Percentiles rank a stretch among this genome's conserved stretches.
Evolutionary conservation across 2,329 filamentous ascomycete species (phyloP).

Genomic region (Aspergillus neoniger): DNA sequence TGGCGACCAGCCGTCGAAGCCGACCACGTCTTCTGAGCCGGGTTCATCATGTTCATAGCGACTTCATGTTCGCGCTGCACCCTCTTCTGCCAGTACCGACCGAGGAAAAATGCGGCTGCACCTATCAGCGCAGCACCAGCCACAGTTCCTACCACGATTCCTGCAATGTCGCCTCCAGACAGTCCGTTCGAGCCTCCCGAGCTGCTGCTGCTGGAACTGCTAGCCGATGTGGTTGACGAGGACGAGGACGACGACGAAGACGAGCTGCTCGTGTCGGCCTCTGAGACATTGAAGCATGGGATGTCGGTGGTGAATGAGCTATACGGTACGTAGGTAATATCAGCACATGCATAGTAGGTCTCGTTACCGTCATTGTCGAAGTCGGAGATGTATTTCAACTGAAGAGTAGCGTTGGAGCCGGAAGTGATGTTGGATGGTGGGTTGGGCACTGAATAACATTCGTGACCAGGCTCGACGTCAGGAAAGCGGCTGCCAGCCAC

Average conservation of each 20-base stretch:
- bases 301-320: slow-evolving; percentile 44
- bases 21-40: slow-evolving; percentile 4
- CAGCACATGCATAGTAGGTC: slow-evolving; percentile 52
- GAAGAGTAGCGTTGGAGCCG: slow-evolving; percentile 50
- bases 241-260: slow-evolving; percentile 18
- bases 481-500: slow-evolving; percentile 37
- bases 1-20: background rate
- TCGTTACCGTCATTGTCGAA: slow-evolving; percentile 45
- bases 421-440: slow-evolving; percentile 34
- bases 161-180: slow-evolving; percentile 46
- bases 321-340: slow-evolving; percentile 47
- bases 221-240: slow-evolving; percentile 18
- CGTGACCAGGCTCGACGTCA: slow-evolving; percentile 46
- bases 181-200: slow-evolving; percentile 28
- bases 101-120: slow-evolving; percentile 21
- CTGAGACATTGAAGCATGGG: slow-evolving; percentile 52
- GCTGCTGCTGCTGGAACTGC: slow-evolving; percentile 19
- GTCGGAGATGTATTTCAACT: slow-evolving; percentile 48
- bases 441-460: slow-evolving; percentile 48
- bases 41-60: slow-evolving; percentile 7
- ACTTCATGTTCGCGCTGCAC: background rate
- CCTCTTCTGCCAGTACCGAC: slow-evolving; percentile 8
- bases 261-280: slow-evolving; percentile 29
- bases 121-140: slow-evolving; percentile 25
- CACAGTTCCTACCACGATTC: slow-evolving; percentile 40